A percentile compares a stretch with the other conserved stretches of the same genome.
Conservation (phyloP, 805 yeast genomes). For the Candida arabinofermentans region DNA sequence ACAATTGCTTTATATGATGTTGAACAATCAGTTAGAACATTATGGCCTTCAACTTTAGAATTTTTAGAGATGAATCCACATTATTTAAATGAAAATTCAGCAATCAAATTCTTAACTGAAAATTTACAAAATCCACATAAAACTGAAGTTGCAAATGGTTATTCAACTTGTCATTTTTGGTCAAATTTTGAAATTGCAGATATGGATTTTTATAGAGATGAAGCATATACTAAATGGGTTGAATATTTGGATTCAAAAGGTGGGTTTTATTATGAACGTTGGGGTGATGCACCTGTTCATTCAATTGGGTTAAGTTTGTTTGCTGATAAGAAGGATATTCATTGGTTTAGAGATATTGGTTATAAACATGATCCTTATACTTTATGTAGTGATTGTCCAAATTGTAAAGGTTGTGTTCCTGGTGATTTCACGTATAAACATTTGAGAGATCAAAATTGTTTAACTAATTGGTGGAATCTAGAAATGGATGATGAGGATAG, state of each 20-base stretch:
- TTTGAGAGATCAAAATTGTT: constrained; percentile 67
- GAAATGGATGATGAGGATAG: constrained; percentile 31
- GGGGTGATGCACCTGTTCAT: constrained; percentile 95
- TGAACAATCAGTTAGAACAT: constrained; percentile 53
- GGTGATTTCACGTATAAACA: constrained; percentile 55
- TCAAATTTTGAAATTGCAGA: constrained; percentile 83
- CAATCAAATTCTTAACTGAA: constrained; percentile 50
- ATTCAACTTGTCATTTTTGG: constrained; percentile 81
- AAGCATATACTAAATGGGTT: constrained; percentile 64
- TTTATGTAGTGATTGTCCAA: constrained; percentile 57
- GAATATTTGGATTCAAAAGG: constrained; percentile 62
- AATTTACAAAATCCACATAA: constrained; percentile 48
- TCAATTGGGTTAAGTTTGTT: constrained; percentile 69
- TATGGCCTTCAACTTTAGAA: constrained; percentile 69
- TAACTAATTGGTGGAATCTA: constrained; percentile 62
- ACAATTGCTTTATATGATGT: constrained; percentile 66
- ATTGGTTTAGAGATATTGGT: constrained; percentile 87
- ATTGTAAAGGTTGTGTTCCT: constrained; percentile 44
- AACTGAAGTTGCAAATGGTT: constrained; percentile 36
- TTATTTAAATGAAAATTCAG: constrained; percentile 50
- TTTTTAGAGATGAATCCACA: constrained; percentile 55
- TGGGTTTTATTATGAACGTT: constrained; percentile 83
- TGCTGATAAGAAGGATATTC: constrained; percentile 63
- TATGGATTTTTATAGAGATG: constrained; percentile 72
- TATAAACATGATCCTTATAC: constrained; percentile 71